Evolutionary conservation across 768 basidiomycete species (phyloP), one percentile per base, ranked within the genome.

Genomic region (Russula virescens): DNA sequence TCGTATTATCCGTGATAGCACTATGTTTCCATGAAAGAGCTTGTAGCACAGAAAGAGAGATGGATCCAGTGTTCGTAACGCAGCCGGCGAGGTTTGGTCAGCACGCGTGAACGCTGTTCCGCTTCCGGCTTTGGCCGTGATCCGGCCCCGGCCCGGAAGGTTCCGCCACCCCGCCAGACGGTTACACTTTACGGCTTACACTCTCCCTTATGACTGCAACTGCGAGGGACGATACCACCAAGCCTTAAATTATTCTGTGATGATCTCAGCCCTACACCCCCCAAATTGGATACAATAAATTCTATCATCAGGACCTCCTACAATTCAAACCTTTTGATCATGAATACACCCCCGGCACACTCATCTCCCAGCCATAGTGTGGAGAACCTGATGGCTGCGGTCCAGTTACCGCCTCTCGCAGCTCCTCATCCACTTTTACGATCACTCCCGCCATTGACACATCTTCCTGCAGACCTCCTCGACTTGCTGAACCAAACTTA

Each of bases 401-500:
- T 64, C 53, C 31, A 50, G 14, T 6, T 64, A 26, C 53, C 63
- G 21, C 63, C 63, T 31, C 58, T 60, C 31, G 43, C 53, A 11
- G 26, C 26, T 35, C 21, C 55, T 38, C 58, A 68, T 54, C 67
- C 67, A 8, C 64, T 72, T 5, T 58, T 71, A 21, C 57, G 66
- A 5, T 67, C 68, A 10, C 61, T 68, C n/a, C 56, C 57, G 4
- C 53, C 61, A 5, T 49, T 70, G 3, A 68, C 73, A 9, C 60
- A 72, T 14, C 77, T 87, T 1, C 85, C 87, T 2, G 45, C 73
- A 10, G 86, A 88, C 60, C 78, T 89, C 23, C 68, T 84, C 14
- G 76, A 84, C 38, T 65, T 77, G 42, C 73, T 88, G 52, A 81
- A 88, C 65, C 78, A 86, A 61, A 77, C 81, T 0, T 85, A 84